phyloP scores from a whole-genome alignment of 2,329 filamentous ascomycete genomes.

The Sporothrix globosa region DNA sequence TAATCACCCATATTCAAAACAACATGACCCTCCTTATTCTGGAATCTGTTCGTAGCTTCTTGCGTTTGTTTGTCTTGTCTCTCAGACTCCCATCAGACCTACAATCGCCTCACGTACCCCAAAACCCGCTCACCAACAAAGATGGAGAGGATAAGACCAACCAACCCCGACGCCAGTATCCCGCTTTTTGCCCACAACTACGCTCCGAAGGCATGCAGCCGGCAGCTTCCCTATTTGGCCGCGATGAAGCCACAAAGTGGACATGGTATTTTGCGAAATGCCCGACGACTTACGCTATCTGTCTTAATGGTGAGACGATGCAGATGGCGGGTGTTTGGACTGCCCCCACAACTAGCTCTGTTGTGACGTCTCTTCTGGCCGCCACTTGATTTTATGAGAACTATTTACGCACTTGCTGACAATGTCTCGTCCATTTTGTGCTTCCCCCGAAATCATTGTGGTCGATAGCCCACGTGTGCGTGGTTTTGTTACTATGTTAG shows the following conservation, averaged over 20 bases:
- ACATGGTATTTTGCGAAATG: not conserved
- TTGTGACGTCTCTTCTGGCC: not conserved
- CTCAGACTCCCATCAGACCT: conserved; percentile 3
- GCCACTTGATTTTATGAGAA: not conserved
- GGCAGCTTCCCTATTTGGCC: conserved; percentile 19
- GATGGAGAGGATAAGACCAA: not conserved
- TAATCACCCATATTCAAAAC: not conserved
- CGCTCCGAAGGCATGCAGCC: not conserved
- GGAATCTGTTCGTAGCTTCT: conserved; percentile 1
- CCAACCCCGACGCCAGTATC: not conserved
- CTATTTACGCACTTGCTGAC: conserved; percentile 14
- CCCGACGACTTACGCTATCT: not conserved
- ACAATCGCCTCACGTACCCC: not conserved
- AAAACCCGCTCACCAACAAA: conserved; percentile 9
- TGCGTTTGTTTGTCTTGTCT: conserved; percentile 2
- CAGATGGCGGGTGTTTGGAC: not conserved
- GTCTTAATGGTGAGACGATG: conserved; percentile 13
- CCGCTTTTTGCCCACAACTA: not conserved
- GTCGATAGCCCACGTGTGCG: conserved; percentile 3
- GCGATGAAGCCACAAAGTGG: not conserved
- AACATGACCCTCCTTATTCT: not conserved
- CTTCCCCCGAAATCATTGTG: not conserved
- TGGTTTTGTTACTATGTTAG: not conserved
- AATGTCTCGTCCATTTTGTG: conserved; percentile 9
- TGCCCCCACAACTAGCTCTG: not conserved